Evolutionary conservation across 2,329 filamentous ascomycete genomes (phyloP).

Genomic region (Stachybotrys elegans): DNA sequence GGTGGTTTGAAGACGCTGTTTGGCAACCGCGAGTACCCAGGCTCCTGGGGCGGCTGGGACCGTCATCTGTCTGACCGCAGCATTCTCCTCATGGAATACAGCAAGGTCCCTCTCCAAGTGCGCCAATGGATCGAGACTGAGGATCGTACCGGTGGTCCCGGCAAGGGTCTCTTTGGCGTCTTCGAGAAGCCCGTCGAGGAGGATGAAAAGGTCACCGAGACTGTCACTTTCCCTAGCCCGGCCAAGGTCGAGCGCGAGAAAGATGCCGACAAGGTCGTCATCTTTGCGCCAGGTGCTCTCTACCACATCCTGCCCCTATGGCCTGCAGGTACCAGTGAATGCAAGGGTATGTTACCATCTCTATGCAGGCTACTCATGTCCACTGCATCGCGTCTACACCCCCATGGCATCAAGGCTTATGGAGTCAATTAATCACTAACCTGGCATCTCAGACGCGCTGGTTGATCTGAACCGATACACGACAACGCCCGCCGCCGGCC

Average conservation of each 20-base stretch:
- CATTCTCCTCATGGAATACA: conserved; percentile 41
- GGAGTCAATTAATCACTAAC: conserved; percentile 4
- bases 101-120: conserved; percentile 35
- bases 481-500: conserved; percentile 15
- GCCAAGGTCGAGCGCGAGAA: conserved; percentile 19
- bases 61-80: conserved; percentile 44
- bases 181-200: conserved; percentile 32
- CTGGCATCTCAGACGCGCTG: conserved; percentile 16
- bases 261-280: conserved; percentile 33
- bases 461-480: conserved; percentile 23
- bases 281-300: conserved; percentile 48
- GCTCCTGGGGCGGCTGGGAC: conserved; percentile 47
- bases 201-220: conserved; percentile 32
- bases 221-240: conserved; percentile 21
- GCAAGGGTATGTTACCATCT: conserved; percentile 30
- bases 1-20: conserved; percentile 36
- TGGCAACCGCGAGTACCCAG: conserved; percentile 38
- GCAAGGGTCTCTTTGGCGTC: conserved; percentile 35
- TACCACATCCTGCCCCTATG: conserved; percentile 46
- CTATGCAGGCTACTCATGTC: neutral
- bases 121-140: conserved; percentile 44
- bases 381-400: neutral
- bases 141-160: conserved; percentile 25
- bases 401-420: too few relatives aligned
- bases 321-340: conserved; percentile 37